Evolutionary conservation across 2,329 filamentous ascomycete genomes (phyloP).

Genomic region (Venturia carpophila): DNA sequence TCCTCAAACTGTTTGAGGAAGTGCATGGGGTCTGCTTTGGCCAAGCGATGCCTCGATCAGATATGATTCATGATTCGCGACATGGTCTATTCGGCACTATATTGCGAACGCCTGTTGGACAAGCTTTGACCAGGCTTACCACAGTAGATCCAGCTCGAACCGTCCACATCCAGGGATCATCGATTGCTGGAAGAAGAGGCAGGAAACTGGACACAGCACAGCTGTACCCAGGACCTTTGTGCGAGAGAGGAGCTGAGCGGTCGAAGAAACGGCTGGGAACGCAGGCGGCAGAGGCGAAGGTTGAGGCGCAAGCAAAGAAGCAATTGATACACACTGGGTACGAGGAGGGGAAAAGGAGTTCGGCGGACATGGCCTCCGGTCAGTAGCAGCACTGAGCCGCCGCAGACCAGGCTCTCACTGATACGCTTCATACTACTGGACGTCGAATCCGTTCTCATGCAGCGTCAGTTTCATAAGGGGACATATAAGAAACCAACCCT

Average conservation of each 20-base stretch:
- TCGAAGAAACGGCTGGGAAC: neutral
- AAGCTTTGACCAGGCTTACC: constrained; percentile 2
- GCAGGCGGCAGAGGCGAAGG: neutral
- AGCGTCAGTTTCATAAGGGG: constrained; percentile 14
- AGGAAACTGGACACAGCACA: constrained; percentile 3
- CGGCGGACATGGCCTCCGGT: neutral
- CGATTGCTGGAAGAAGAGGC: neutral
- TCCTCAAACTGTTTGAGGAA: constrained; percentile 33
- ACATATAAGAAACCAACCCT: constrained; percentile 13
- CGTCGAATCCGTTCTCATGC: constrained; percentile 12
- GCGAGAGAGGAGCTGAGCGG: neutral
- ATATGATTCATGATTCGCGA: constrained; percentile 11
- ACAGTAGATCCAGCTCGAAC: neutral
- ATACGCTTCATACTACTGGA: constrained; percentile 1
- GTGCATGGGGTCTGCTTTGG: constrained; percentile 31
- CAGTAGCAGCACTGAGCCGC: neutral
- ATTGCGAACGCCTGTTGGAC: constrained; percentile 12
- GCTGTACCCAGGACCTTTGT: constrained; percentile 6
- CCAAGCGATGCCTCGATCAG: constrained; percentile 9
- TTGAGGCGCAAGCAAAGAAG: constrained; percentile 11
- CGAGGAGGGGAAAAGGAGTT: neutral
- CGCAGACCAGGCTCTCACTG: constrained; percentile 10
- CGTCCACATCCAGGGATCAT: neutral
- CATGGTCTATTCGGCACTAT: constrained; percentile 12
- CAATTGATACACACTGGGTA: constrained; percentile 11